Evolutionary conservation across 78 protist genomes (phyloP).

Genomic region (Cavenderia fasciculata): DNA sequence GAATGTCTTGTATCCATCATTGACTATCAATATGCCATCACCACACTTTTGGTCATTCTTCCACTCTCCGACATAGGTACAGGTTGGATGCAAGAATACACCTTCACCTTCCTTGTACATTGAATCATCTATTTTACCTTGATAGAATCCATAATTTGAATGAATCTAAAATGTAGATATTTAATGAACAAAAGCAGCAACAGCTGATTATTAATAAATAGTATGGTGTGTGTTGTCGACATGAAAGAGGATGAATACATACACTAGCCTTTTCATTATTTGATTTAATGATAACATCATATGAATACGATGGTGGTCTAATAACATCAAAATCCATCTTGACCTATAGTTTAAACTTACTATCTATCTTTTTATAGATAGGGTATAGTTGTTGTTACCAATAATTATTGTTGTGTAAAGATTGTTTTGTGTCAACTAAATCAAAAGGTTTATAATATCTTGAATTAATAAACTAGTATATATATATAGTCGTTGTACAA

Average conservation of each 20-base stretch:
- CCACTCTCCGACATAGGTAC: slow-evolving; percentile 55
- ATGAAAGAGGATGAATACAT: background rate
- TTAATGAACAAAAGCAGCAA: background rate
- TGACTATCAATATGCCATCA: slow-evolving; percentile 39
- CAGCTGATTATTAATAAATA: too few relatives aligned
- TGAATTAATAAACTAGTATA: too few relatives aligned
- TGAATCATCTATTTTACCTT: slow-evolving; percentile 15
- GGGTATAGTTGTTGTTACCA: too few relatives aligned
- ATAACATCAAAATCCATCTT: slow-evolving; percentile 17
- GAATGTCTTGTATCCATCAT: background rate
- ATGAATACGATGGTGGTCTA: slow-evolving; percentile 22
- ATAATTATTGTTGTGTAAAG: too few relatives aligned
- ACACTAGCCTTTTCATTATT: background rate
- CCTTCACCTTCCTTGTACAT: slow-evolving; percentile 49
- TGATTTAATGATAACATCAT: slow-evolving; percentile 36
- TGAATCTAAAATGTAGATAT: background rate
- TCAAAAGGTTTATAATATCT: too few relatives aligned
- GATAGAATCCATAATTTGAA: slow-evolving; percentile 67
- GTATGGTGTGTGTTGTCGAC: background rate
- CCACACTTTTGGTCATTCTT: slow-evolving; percentile 49
- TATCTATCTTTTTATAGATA: background rate
- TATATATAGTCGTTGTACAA: too few relatives aligned
- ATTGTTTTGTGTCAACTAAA: too few relatives aligned
- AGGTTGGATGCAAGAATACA: slow-evolving; percentile 20
- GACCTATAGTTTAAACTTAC: background rate